These are phyloP conservation scores for Leccinum brunneo-olivaceum DNA, from an alignment of 1,284 basidiomycete species.

Conservation along the genomic window DNA sequence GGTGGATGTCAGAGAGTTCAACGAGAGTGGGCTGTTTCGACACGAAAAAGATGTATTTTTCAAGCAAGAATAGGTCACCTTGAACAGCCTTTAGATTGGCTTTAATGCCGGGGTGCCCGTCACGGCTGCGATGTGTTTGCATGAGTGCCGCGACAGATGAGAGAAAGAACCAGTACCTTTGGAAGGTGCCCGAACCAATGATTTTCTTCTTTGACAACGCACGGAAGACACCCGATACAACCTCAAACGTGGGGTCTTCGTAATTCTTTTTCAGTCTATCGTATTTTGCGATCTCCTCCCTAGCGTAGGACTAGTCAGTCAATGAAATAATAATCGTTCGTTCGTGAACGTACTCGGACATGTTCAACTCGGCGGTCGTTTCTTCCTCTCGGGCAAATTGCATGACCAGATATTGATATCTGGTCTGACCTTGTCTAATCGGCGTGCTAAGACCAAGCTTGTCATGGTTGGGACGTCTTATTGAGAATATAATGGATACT, in stretches of 20 bases:
- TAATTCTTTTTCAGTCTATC: slow-evolving; percentile 89
- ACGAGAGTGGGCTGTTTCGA: slow-evolving; percentile 93
- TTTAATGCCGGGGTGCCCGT: slow-evolving; percentile 81
- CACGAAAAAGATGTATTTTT: slow-evolving; percentile 97
- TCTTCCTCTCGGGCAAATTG: slow-evolving; percentile 97
- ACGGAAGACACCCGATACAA: slow-evolving; percentile 93
- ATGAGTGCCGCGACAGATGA: slow-evolving; percentile 4
- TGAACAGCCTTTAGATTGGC: slow-evolving; percentile 97
- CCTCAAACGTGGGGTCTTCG: slow-evolving; percentile 91
- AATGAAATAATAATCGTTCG: not conserved
- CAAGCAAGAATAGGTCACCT: slow-evolving; percentile 96
- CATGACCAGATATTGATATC: slow-evolving; percentile 97
- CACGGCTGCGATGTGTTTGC: slow-evolving; percentile 42
- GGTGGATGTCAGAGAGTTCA: slow-evolving; percentile 87
- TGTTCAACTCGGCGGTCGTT: slow-evolving; percentile 92
- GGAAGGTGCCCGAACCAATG: slow-evolving; percentile 77
- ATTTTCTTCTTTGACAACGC: slow-evolving; percentile 90
- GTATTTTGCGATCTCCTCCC: slow-evolving; percentile 67
- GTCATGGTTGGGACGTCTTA: slow-evolving; percentile 3
- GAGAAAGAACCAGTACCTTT: slow-evolving; percentile 48
- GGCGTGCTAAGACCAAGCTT: slow-evolving; percentile 87
- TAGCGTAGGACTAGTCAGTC: slow-evolving; percentile 26
- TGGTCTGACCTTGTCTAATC: slow-evolving; percentile 96
- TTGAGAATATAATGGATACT: slow-evolving; percentile 25
- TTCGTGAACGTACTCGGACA: slow-evolving; percentile 68